Evolutionary conservation across 169 alveolate species (phyloP), one percentile per base, ranked within the genome.

Genomic region (Plasmodium berghei): DNA sequence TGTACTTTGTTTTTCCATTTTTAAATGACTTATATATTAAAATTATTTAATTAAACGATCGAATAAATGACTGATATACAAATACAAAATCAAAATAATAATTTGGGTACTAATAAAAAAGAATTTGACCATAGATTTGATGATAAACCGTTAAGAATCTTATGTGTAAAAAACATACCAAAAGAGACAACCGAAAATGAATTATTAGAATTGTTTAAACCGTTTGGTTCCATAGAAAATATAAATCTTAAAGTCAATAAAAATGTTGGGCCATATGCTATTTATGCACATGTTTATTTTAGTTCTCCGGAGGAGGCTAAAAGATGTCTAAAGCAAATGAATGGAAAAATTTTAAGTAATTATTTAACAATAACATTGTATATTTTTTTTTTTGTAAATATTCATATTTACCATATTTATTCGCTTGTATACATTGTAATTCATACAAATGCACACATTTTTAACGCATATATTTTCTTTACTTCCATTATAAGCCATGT

Each of bases 231-330:
- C 26, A 72, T 86, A 61, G 91, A 86, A 86, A 86, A 74, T 66
- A 86, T 86, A 42, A 86, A 70, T 22, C 91, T 86, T 70, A 86
- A 86, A 86, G 87, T 86, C 40, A 86, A 86, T 63, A 59, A 59
- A 69, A 86, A 63, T 72, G 72, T 86, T 12, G 91, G 91, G 46
- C 91, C 91, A 0, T 86, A 86, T 61, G 91, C 91, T n/a, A 71
- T 71, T 5, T 86, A 71, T 66, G 91, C 91, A 28, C 67, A 71
- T 52, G 91, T 86, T 86, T 87, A 70, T 34, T 86, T 86, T 71
- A 71, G 91, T 56, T 24, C 91, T 71, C 87, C 75, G 18, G 87
- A 86, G 87, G 91, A 86, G 87, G 91, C 91, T 71, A 71, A 86
- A 62, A 55, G 73, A 28, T 86, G 91, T 86, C 72, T 86, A 69